Conservation (phyloP, 1,139 yeast genomes). For the Pichia sp. region DNA sequence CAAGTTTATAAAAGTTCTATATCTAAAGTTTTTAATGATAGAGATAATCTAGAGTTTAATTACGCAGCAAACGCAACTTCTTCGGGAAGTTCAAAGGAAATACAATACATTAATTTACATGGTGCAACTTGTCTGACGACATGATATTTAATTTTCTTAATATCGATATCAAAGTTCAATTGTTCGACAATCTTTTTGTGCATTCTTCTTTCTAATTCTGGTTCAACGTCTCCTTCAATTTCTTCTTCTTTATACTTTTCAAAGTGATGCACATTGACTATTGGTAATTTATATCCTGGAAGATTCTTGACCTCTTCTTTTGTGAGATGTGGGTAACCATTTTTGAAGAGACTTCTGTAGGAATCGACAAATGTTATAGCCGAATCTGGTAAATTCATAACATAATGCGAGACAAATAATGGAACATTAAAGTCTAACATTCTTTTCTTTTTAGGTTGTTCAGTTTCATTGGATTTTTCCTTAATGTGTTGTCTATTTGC, state of each 20-base stretch:
- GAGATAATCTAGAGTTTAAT: not conserved
- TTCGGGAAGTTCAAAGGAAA: constrained; percentile 72
- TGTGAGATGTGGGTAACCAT: constrained; percentile 36
- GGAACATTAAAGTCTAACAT: constrained; percentile 48
- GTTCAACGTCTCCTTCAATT: constrained; percentile 61
- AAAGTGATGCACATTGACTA: constrained; percentile 87
- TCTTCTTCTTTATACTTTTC: constrained; percentile 77
- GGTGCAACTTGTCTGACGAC: constrained; percentile 94
- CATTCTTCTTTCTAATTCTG: constrained; percentile 62
- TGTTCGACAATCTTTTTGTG: constrained; percentile 55
- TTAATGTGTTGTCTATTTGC: constrained; percentile 24
- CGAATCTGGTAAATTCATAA: constrained; percentile 94
- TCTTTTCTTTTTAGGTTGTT: constrained; percentile 27
- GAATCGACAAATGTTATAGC: constrained; percentile 85
- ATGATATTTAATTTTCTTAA: constrained; percentile 59
- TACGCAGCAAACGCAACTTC: constrained; percentile 61
- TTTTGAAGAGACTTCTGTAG: constrained; percentile 65
- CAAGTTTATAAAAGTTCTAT: not conserved
- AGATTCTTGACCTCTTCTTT: constrained; percentile 34
- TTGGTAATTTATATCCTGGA: constrained; percentile 63
- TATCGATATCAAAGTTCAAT: constrained; percentile 49
- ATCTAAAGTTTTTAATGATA: not conserved
- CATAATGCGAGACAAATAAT: constrained; percentile 63
- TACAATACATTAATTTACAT: constrained; percentile 94
- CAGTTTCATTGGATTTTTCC: not conserved